Conservation (phyloP, 805 yeast species). For the Cyberlindnera lachancei region DNA sequence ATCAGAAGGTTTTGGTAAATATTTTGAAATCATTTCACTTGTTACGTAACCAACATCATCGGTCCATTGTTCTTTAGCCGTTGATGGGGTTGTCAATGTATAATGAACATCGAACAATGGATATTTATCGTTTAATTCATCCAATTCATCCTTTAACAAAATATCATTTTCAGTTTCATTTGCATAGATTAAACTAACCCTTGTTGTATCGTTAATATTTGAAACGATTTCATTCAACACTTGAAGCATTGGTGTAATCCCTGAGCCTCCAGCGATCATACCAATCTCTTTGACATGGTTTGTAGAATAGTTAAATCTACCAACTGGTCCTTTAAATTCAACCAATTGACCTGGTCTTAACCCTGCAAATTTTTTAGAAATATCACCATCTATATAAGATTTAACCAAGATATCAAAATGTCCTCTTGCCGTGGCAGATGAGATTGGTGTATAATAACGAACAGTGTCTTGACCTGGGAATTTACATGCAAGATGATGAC, state of each 20-base stretch:
- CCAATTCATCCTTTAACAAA: conserved; percentile 62
- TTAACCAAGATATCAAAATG: conserved; percentile 72
- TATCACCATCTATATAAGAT: conserved; percentile 65
- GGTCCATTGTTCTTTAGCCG: conserved; percentile 43
- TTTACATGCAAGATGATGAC: conserved; percentile 63
- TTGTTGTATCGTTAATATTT: conserved; percentile 57
- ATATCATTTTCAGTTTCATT: conserved; percentile 75
- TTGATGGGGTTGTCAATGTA: conserved; percentile 45
- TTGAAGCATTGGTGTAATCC: conserved; percentile 86
- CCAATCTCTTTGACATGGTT: conserved; percentile 59
- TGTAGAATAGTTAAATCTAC: conserved; percentile 52
- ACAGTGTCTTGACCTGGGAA: conserved; percentile 34
- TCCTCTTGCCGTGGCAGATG: conserved; percentile 62
- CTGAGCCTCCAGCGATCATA: conserved; percentile 80
- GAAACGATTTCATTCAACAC: conserved; percentile 65
- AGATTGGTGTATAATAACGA: conserved; percentile 72
- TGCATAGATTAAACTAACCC: conserved; percentile 57
- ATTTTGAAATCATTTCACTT: conserved; percentile 44
- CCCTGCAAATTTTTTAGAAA: conserved; percentile 59
- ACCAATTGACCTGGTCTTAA: conserved; percentile 60
- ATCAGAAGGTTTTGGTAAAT: conserved; percentile 42
- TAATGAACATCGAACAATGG: conserved; percentile 58
- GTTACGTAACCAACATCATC: conserved; percentile 57
- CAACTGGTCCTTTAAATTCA: conserved; percentile 73
- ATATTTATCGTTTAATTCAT: conserved; percentile 55